These are phyloP conservation scores for Ganoderma resinaceum DNA, from an alignment of 1,284 basidiomycete genomes.

Conservation along the genomic window DNA sequence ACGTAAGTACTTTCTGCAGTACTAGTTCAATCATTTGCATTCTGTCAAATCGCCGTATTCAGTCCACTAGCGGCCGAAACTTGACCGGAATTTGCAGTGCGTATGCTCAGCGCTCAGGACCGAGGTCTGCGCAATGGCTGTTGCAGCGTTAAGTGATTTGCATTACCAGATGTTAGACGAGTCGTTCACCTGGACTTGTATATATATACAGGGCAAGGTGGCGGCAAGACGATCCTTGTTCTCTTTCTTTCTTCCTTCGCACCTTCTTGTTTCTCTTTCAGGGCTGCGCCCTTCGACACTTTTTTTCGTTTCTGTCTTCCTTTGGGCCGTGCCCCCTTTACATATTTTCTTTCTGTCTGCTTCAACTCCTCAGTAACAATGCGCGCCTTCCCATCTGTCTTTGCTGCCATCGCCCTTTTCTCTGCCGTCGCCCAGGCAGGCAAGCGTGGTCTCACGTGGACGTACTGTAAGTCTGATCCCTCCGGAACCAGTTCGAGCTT, in stretches of 20 bases:
- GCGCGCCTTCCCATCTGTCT: not conserved
- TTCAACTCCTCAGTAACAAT: not conserved
- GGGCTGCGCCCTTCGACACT: conserved; percentile 1
- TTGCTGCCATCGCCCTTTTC: conserved; percentile 4
- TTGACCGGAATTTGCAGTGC: not conserved
- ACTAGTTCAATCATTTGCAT: not conserved
- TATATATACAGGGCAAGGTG: not conserved
- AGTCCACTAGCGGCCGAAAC: not conserved
- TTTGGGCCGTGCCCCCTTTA: not conserved
- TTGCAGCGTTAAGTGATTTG: not conserved
- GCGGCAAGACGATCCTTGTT: not conserved
- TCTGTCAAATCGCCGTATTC: not conserved
- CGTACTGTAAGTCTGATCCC: not conserved
- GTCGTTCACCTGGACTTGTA: not conserved
- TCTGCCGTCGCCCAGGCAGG: conserved; percentile 1
- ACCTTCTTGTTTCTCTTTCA: not conserved
- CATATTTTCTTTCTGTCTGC: not conserved
- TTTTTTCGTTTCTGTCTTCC: not conserved
- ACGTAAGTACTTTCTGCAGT: not conserved
- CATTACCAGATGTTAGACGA: not conserved
- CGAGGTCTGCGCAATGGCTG: not conserved
- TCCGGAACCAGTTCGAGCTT: not conserved
- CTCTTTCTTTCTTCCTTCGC: not conserved
- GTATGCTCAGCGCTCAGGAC: not conserved
- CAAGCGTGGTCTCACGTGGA: conserved; percentile 8